Base-by-base conservation (phyloP, 179 eudicot genomes). In the Silene coronaria region DNA sequence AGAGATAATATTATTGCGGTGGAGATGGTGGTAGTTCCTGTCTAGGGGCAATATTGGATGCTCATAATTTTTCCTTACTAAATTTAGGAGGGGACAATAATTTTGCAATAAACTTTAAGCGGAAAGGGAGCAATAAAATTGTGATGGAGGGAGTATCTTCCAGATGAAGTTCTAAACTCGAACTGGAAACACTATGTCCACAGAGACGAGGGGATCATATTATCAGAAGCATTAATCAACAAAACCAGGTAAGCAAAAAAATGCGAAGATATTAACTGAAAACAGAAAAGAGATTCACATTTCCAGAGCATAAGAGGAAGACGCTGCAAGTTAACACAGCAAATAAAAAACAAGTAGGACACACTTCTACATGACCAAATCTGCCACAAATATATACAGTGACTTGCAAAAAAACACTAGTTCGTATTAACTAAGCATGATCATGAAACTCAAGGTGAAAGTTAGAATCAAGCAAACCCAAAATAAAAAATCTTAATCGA, bases 151-250 rank as follows among this genome's bases (percentile, higher is more conserved):
- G 23, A 30, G 22, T n/a, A 19, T 42, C 13, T 22, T 67, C 7
- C 8, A 21, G 34, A 32, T 17, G 17, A 12, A 21, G 0, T 42
- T 19, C 55, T 19, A 28, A 21, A 19, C 53, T 42, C 71, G 13
- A 67, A 67, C 16, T 10, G 69, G 51, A 67, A 34, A 36, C 71
- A 36, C 71, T 67, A 67, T 67, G 51, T 23, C 42, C 14, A 3
- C 51, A 12, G 42, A 23, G 12, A 48, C 19, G 24, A 42, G 72
- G 57, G 30, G 13, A 23, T 61, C 66, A 61, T 11, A 61, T 24
- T 10, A 61, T 9, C 66, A 45, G 57, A 13, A 59, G 30, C 63
- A 22, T 10, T 61, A 61, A 61, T 61, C 32, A 24, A 61, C 16
- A 61, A 22, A 59, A 59, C 24, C 28, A 61, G 14, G 24, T 61